These are phyloP conservation scores for Penicillium riverlandense DNA, from an alignment of 495 filamentous ascomycete species.

Conservation along the genomic window DNA sequence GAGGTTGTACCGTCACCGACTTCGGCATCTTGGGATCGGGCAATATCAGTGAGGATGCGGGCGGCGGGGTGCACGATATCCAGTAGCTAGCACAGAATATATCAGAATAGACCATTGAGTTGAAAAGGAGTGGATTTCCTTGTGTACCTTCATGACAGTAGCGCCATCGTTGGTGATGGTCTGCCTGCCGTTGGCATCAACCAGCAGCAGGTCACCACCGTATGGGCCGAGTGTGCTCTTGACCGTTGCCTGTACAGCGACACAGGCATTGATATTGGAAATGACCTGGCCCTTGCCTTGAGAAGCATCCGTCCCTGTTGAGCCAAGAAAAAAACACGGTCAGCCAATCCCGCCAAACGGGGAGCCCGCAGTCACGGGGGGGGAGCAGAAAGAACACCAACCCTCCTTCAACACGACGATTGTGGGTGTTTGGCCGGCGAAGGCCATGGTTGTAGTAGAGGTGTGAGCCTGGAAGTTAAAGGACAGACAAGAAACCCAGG, in stretches of 20 bases:
- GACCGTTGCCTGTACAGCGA: constrained; percentile 94
- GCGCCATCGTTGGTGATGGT: constrained; percentile 99
- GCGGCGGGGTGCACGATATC: constrained; percentile 98
- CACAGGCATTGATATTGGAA: constrained; percentile 97
- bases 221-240: constrained; percentile 95
- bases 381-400: constrained; percentile 40
- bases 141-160: constrained; percentile 91
- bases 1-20: constrained; percentile 97
- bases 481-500: constrained; percentile 5
- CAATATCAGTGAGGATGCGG: constrained; percentile 96
- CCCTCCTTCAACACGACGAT: constrained; percentile 98
- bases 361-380: constrained; percentile 8
- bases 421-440: constrained; percentile 95
- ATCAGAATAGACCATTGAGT: constrained; percentile 9
- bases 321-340: constrained; percentile 13
- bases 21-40: constrained; percentile 97
- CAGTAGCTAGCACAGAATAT: constrained; percentile 56
- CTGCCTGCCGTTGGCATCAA: constrained; percentile 89
- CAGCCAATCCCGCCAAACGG: constrained; percentile 19
- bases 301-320: constrained; percentile 84
- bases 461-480: constrained; percentile 10
- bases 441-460: constrained; percentile 62
- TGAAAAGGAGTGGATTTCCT: not conserved
- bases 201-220: constrained; percentile 90
- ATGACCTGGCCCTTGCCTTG: constrained; percentile 96